Evolutionary conservation across 768 basidiomycete genomes (phyloP).

Genomic region (Lanmaoa pseudosensibilis): DNA sequence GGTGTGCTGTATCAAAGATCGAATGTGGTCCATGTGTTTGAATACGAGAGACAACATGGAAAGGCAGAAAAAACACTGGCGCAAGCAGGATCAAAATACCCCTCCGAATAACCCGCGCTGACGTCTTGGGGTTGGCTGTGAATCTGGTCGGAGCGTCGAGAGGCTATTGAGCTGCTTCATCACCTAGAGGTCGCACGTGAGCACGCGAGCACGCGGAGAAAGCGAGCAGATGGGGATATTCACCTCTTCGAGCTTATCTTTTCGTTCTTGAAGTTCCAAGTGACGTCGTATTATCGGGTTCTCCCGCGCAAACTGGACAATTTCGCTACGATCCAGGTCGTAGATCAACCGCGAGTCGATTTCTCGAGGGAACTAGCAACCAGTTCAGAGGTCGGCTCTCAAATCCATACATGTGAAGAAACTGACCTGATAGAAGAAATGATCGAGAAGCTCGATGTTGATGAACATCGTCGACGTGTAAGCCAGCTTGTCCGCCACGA

Average conservation of each 20-base stretch:
- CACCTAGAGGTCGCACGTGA: conserved; percentile 50
- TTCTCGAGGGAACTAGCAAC: conserved; percentile 86
- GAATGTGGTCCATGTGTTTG: conserved; percentile 9
- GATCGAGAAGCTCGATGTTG: conserved; percentile 95
- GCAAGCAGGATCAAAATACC: conserved; percentile 56
- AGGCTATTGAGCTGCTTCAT: conserved; percentile 95
- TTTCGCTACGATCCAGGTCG: conserved; percentile 88
- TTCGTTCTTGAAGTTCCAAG: conserved; percentile 92
- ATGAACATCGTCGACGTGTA: conserved; percentile 98
- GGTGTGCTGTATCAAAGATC: not conserved
- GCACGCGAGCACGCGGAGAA: conserved; percentile 1
- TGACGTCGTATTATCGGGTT: conserved; percentile 87
- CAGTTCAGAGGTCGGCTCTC: not conserved
- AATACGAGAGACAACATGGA: not conserved
- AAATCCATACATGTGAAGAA: not conserved
- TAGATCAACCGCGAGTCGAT: conserved; percentile 93
- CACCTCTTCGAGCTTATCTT: conserved; percentile 96
- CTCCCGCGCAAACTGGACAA: conserved; percentile 90
- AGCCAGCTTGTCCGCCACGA: conserved; percentile 95
- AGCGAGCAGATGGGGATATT: conserved; percentile 4
- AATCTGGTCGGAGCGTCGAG: conserved; percentile 83
- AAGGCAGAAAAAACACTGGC: not conserved
- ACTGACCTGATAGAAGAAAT: conserved; percentile 95
- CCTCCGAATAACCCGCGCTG: conserved; percentile 77
- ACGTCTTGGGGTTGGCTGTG: conserved; percentile 69